These are phyloP conservation scores for Clarireedia sp. DNA, from an alignment of 2,329 filamentous ascomycete species.

Conservation along the genomic window DNA sequence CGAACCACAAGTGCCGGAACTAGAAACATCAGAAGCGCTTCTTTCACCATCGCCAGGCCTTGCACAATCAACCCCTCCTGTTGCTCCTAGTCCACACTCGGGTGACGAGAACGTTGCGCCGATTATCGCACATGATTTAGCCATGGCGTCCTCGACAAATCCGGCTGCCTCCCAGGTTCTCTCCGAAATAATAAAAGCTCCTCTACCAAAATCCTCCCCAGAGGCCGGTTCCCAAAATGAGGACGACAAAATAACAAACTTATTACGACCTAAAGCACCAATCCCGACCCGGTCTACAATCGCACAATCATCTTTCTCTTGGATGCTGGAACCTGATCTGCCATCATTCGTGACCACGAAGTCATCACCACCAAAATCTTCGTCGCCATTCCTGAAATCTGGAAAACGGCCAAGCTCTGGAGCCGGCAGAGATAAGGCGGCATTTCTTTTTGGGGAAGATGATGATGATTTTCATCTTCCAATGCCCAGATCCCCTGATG, in stretches of 20 bases:
- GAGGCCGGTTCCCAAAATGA: not conserved
- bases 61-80: not conserved
- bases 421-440: conserved; percentile 26
- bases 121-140: not conserved
- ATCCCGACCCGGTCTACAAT: conserved; percentile 57
- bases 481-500: conserved; percentile 11
- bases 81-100: not conserved
- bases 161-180: not conserved
- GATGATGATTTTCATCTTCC: conserved; percentile 15
- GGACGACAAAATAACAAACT: conserved; percentile 6
- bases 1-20: not conserved
- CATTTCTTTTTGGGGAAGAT: conserved; percentile 30
- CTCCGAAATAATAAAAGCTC: not conserved
- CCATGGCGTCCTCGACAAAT: not conserved
- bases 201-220: not conserved
- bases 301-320: conserved; percentile 69
- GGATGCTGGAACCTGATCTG: conserved; percentile 57
- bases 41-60: not conserved
- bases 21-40: conserved; percentile 6
- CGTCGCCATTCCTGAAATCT: conserved; percentile 25
- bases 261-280: conserved; percentile 30
- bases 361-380: conserved; percentile 22
- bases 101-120: not conserved
- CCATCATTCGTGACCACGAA: conserved; percentile 14
- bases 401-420: conserved; percentile 21